phyloP scores from a whole-genome alignment of 148 eudicot species.

The Arbutus unedo region DNA sequence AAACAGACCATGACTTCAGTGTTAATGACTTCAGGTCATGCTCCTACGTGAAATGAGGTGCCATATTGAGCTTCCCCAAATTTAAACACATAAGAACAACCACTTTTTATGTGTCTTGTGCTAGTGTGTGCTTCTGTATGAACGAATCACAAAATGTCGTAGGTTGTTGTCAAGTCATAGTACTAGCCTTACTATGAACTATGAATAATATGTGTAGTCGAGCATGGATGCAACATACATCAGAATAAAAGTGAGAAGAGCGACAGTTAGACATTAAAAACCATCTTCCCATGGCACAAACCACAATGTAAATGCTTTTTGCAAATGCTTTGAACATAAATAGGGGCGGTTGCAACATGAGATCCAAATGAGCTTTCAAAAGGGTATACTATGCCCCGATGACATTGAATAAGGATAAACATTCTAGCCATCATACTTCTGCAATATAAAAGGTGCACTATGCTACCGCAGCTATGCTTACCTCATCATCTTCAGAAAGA shows the following conservation, averaged over 20 bases:
- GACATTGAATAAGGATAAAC: neutral
- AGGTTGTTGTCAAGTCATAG: neutral
- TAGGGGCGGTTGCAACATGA: neutral
- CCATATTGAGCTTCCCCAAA: neutral
- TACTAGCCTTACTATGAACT: neutral
- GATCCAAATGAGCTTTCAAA: constrained; percentile 1
- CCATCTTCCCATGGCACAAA: neutral
- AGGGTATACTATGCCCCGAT: neutral
- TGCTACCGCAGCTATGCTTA: constrained; percentile 14
- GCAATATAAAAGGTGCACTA: neutral
- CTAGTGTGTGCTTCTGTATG: neutral
- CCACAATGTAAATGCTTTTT: neutral
- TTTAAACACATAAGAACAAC: neutral
- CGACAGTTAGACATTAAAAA: neutral
- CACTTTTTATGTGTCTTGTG: constrained; percentile 2
- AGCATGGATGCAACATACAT: neutral
- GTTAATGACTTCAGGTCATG: neutral
- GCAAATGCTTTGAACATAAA: neutral
- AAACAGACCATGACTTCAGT: neutral
- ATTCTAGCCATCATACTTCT: neutral
- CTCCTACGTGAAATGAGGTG: neutral
- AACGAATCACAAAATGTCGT: neutral
- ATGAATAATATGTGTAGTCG: neutral
- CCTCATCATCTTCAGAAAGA: constrained; percentile 88
- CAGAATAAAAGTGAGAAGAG: neutral